Percentiles rank a stretch among this genome's conserved stretches.
phyloP scores from a whole-genome alignment of 2,329 filamentous ascomycete species.

The Colletotrichum echinochloae region DNA sequence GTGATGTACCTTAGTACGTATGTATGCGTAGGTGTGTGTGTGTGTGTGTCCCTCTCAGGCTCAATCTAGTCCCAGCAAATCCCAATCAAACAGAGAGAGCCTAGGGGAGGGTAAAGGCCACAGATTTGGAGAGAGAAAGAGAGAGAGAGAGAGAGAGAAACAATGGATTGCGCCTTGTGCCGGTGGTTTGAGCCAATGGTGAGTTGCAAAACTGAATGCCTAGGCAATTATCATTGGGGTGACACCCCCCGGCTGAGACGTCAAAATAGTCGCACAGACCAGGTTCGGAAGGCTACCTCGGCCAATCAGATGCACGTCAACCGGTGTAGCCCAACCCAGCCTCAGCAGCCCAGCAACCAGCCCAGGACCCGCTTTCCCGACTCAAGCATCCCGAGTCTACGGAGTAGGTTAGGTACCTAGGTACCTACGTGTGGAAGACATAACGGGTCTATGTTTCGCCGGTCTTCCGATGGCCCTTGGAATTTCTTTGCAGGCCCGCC shows the following conservation, averaged over 20 bases:
- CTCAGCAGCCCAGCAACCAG: constrained; percentile 12
- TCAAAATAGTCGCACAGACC: constrained; percentile 40
- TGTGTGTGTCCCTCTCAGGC: constrained; percentile 3
- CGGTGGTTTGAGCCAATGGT: constrained; percentile 11
- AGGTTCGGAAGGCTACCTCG: neutral
- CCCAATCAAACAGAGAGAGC: constrained; percentile 10
- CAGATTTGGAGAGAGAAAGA: constrained; percentile 5
- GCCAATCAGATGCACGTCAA: constrained; percentile 18
- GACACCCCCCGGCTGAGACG: constrained; percentile 36
- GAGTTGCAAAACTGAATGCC: constrained; percentile 13
- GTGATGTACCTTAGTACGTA: neutral
- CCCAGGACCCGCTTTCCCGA: neutral
- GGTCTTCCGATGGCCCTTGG: neutral
- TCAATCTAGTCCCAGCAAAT: constrained; percentile 7
- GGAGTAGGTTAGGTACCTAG: too few relatives aligned
- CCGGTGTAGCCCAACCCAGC: neutral
- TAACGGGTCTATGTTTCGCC: constrained; percentile 13
- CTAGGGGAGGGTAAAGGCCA: constrained; percentile 7
- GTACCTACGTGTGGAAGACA: too few relatives aligned
- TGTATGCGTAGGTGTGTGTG: neutral
- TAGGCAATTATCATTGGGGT: constrained; percentile 30
- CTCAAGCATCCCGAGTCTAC: too few relatives aligned
- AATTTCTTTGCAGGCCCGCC: constrained; percentile 35
- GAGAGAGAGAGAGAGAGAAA: constrained; percentile 29
- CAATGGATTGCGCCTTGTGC: constrained; percentile 32